A percentile compares a stretch with the other conserved stretches of the same genome.
Evolutionary conservation across 768 basidiomycete genomes (phyloP).

Genomic region (Coprinellus aureogranulatus): DNA sequence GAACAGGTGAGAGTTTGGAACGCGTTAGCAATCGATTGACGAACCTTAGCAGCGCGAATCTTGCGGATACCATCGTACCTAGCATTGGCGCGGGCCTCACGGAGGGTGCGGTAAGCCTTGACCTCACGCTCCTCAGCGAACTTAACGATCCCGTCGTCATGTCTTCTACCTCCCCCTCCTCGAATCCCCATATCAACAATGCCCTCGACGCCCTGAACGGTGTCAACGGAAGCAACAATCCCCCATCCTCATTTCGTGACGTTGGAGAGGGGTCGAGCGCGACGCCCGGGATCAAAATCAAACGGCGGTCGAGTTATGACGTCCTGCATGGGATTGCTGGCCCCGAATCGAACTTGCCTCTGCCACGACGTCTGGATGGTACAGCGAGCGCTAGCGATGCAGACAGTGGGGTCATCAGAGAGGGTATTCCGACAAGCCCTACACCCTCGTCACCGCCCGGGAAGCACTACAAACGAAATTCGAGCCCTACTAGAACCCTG

Average conservation of each 20-base stretch:
- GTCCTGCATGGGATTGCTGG: conserved; percentile 68
- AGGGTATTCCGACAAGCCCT: conserved; percentile 57
- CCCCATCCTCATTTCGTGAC: conserved; percentile 30
- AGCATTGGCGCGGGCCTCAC: conserved; percentile 74
- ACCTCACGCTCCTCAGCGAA: conserved; percentile 43
- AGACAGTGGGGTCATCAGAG: conserved; percentile 43
- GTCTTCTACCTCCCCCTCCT: conserved; percentile 31
- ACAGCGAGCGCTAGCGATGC: conserved; percentile 38
- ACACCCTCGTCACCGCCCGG: conserved; percentile 25
- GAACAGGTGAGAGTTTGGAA: conserved; percentile 15
- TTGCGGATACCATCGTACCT: conserved; percentile 88
- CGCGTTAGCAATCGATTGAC: conserved; percentile 22
- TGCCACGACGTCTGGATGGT: conserved; percentile 56
- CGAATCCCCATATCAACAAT: conserved; percentile 18
- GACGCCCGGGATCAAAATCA: conserved; percentile 45
- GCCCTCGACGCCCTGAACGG: conserved; percentile 10
- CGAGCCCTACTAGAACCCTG: conserved; percentile 74
- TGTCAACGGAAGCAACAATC: conserved; percentile 12
- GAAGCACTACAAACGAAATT: conserved; percentile 46
- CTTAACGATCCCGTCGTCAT: conserved; percentile 32
- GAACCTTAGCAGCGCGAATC: conserved; percentile 78
- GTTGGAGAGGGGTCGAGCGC: conserved; percentile 19
- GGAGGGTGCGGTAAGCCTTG: conserved; percentile 85
- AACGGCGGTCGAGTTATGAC: conserved; percentile 70
- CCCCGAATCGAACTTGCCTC: conserved; percentile 70